Percentiles rank a stretch among this genome's conserved stretches.
Evolutionary conservation across 2,329 filamentous ascomycete genomes (phyloP).

Genomic region (Penicillium sclerotiorum): DNA sequence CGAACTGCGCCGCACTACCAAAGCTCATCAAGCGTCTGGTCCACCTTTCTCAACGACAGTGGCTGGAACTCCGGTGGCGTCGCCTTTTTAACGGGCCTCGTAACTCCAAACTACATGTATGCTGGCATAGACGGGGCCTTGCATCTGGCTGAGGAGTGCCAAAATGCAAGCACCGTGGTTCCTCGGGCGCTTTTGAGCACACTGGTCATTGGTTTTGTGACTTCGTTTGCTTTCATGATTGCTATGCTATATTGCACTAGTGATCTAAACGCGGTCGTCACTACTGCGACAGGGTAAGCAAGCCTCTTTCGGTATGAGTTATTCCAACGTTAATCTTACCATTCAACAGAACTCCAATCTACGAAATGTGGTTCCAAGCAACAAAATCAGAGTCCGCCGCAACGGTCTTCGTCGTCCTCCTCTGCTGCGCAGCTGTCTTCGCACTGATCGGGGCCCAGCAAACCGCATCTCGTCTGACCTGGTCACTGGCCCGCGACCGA

Average conservation of each 20-base stretch:
- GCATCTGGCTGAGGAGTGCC: conserved; percentile 56
- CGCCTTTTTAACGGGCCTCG: conserved; percentile 55
- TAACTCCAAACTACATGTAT: conserved; percentile 56
- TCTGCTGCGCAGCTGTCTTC: not conserved
- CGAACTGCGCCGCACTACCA: conserved; percentile 13
- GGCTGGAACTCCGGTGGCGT: conserved; percentile 52
- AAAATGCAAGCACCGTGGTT: conserved; percentile 50
- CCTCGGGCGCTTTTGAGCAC: conserved; percentile 55
- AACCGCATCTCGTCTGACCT: conserved; percentile 32
- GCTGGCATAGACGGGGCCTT: conserved; percentile 55
- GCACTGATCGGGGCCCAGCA: conserved; percentile 29
- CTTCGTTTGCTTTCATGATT: conserved; percentile 52
- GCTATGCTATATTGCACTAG: conserved; percentile 55
- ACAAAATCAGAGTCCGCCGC: conserved; percentile 3
- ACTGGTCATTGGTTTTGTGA: conserved; percentile 53
- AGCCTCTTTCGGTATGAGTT: not conserved
- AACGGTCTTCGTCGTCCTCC: conserved; percentile 5
- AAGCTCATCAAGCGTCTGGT: conserved; percentile 27
- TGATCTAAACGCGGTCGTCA: conserved; percentile 46
- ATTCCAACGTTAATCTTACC: not conserved
- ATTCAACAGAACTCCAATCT: conserved; percentile 7
- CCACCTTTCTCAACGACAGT: conserved; percentile 50
- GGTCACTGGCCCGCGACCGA: conserved; percentile 28
- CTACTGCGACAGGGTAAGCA: conserved; percentile 38
- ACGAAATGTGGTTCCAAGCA: conserved; percentile 10